Conservation (phyloP, 306 rosid species). For the Rosa chinensis region DNA sequence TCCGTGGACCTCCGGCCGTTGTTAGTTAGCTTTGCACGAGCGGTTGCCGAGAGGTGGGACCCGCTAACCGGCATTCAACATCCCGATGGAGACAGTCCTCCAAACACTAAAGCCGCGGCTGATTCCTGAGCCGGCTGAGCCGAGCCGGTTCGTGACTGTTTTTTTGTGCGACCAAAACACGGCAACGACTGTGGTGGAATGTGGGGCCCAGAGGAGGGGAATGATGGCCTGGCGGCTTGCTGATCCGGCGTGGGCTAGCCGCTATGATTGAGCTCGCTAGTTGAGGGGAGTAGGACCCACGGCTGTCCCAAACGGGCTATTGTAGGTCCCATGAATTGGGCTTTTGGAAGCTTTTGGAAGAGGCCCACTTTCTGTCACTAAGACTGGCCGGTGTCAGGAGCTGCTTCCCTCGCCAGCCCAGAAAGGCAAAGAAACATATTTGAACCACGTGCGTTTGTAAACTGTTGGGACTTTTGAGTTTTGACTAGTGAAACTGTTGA, state of each 20-base stretch:
- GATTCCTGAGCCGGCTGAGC: constrained; percentile 15
- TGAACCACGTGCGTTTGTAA: constrained; percentile 11
- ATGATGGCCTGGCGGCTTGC: constrained; percentile 54
- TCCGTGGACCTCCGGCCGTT: constrained; percentile 1
- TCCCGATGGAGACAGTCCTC: constrained; percentile 24
- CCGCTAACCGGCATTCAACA: constrained; percentile 8
- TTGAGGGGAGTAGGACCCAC: constrained; percentile 24
- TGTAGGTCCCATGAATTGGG: constrained; percentile 21
- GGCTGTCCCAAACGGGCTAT: not conserved
- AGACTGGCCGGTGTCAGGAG: not conserved
- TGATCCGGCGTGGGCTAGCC: constrained; percentile 73
- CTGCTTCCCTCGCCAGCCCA: not conserved
- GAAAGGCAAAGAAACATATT: not conserved
- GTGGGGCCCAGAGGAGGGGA: constrained; percentile 43
- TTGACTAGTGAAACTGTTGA: not conserved
- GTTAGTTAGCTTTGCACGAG: constrained; percentile 14
- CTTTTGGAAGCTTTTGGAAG: not conserved
- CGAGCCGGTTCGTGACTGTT: not conserved
- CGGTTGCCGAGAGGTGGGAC: not conserved
- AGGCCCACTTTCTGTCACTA: not conserved
- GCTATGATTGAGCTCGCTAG: constrained; percentile 51
- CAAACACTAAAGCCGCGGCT: constrained; percentile 7
- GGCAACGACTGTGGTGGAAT: constrained; percentile 23
- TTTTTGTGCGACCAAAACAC: not conserved
- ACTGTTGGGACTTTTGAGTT: not conserved